Conservation (phyloP, 2,329 filamentous ascomycete species). For the Beauveria caledonica region DNA sequence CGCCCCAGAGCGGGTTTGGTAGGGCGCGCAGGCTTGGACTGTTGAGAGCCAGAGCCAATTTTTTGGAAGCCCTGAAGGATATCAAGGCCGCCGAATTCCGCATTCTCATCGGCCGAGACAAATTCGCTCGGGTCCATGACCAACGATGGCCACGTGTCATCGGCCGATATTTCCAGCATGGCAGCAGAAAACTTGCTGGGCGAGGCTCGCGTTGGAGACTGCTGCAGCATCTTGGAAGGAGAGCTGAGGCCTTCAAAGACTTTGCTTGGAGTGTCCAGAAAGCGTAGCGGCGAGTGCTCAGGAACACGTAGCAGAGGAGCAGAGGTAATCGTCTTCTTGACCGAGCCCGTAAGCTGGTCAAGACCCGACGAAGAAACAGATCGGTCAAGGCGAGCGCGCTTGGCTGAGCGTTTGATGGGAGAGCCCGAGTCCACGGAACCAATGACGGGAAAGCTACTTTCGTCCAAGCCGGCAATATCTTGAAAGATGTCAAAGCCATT, state of each 20-base stretch:
- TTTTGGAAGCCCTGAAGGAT: conserved; percentile 69
- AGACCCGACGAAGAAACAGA: conserved; percentile 55
- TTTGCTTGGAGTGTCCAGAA: conserved; percentile 50
- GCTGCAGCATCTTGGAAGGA: conserved; percentile 42
- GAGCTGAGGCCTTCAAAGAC: conserved; percentile 46
- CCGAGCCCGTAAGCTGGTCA: conserved; percentile 49
- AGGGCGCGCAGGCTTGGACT: conserved; percentile 22
- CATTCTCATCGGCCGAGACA: conserved; percentile 33
- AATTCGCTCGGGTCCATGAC: conserved; percentile 33
- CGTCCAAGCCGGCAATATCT: conserved; percentile 25
- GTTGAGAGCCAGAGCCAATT: conserved; percentile 48
- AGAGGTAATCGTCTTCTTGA: conserved; percentile 43
- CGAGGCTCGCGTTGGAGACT: conserved; percentile 32
- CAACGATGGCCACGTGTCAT: conserved; percentile 31
- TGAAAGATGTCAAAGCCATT: conserved; percentile 57
- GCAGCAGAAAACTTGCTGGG: conserved; percentile 40
- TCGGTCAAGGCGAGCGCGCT: conserved; percentile 54
- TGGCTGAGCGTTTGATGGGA: conserved; percentile 55
- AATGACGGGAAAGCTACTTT: conserved; percentile 28
- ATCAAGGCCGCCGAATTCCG: conserved; percentile 55
- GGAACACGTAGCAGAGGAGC: conserved; percentile 43
- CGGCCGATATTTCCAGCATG: conserved; percentile 26
- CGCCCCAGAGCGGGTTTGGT: conserved; percentile 29
- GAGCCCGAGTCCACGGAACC: conserved; percentile 49
- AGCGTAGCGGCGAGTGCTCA: conserved; percentile 28